Evolutionary conservation across 1,139 yeast genomes (phyloP).

Genomic region (Yamadazyma pseudoaaseri): DNA sequence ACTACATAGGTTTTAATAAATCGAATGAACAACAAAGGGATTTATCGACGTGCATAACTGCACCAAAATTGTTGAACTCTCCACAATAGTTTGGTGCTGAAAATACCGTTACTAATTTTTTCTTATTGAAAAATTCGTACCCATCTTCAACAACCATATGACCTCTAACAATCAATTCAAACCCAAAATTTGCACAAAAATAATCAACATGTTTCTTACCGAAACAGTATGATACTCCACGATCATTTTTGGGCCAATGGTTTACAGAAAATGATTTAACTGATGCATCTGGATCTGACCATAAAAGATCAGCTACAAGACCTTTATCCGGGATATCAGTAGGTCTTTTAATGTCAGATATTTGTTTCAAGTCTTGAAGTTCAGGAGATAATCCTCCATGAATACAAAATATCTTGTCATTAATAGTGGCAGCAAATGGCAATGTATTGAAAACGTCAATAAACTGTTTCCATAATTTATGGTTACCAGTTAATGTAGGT

Average conservation of each 20-base stretch:
- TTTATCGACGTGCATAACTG: slow-evolving; percentile 81
- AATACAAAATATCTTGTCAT: slow-evolving; percentile 81
- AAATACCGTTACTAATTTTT: slow-evolving; percentile 78
- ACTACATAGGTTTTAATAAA: slow-evolving; percentile 61
- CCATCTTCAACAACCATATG: slow-evolving; percentile 96
- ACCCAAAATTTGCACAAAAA: slow-evolving; percentile 67
- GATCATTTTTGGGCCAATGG: slow-evolving; percentile 80
- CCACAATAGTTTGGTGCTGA: slow-evolving; percentile 93
- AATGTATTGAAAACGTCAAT: slow-evolving; percentile 82
- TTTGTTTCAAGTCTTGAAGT: slow-evolving; percentile 61
- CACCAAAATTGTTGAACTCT: slow-evolving; percentile 88
- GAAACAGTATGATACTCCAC: slow-evolving; percentile 85
- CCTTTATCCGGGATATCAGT: slow-evolving; percentile 89
- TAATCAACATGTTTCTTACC: slow-evolving; percentile 71
- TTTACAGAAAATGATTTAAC: slow-evolving; percentile 39
- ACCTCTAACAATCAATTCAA: slow-evolving; percentile 80
- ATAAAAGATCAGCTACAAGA: slow-evolving; percentile 72
- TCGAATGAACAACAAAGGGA: slow-evolving; percentile 81
- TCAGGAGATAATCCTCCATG: slow-evolving; percentile 90
- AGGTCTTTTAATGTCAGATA: slow-evolving; percentile 71
- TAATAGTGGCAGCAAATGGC: slow-evolving; percentile 85
- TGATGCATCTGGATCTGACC: slow-evolving; percentile 84
- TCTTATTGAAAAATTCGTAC: slow-evolving; percentile 77
- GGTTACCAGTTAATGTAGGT: slow-evolving; percentile 44
- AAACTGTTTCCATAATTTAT: slow-evolving; percentile 70